Percentiles rank a stretch among this genome's conserved stretches.
Evolutionary conservation across 345 rosid species (phyloP).

Genomic region (Raphanus raphanistrum): DNA sequence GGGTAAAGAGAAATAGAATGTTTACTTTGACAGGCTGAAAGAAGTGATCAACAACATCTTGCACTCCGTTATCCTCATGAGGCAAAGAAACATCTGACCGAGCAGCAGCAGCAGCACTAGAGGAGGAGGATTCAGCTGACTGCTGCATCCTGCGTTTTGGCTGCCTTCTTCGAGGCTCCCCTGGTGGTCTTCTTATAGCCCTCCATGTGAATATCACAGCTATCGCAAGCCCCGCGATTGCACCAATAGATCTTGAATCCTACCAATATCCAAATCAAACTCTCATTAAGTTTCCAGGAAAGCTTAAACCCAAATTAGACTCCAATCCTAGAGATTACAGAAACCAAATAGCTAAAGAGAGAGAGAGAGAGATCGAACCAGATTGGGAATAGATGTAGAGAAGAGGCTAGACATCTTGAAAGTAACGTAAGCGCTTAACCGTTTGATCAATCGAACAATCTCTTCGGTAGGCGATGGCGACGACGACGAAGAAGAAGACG

Average conservation of each 20-base stretch:
- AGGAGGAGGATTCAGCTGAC: slow-evolving; percentile 51
- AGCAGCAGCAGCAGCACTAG: slow-evolving; percentile 37
- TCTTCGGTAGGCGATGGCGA: slow-evolving; percentile 65
- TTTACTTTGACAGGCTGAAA: slow-evolving; percentile 79
- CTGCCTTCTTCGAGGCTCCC: slow-evolving; percentile 63
- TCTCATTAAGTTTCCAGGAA: neutral
- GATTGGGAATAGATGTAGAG: slow-evolving; percentile 59
- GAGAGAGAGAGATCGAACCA: slow-evolving; percentile 46
- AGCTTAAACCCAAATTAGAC: neutral
- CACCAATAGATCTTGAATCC: slow-evolving; percentile 92
- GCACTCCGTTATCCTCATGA: slow-evolving; percentile 61
- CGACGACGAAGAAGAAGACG: slow-evolving; percentile 34
- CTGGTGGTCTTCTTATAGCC: slow-evolving; percentile 59
- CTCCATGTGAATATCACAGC: slow-evolving; percentile 88
- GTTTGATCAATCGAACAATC: slow-evolving; percentile 79
- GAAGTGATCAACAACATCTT: slow-evolving; percentile 73
- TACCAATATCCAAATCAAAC: slow-evolving; percentile 19
- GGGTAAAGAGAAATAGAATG: neutral
- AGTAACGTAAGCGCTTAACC: slow-evolving; percentile 81
- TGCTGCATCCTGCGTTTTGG: slow-evolving; percentile 69
- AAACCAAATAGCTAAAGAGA: too few relatives aligned
- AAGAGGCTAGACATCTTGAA: slow-evolving; percentile 48
- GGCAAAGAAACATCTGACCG: slow-evolving; percentile 53
- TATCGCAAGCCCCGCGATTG: slow-evolving; percentile 92
- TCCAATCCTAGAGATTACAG: slow-evolving; percentile 9